Base-by-base conservation (phyloP, 768 basidiomycete genomes). In the Boletellus ananas region DNA sequence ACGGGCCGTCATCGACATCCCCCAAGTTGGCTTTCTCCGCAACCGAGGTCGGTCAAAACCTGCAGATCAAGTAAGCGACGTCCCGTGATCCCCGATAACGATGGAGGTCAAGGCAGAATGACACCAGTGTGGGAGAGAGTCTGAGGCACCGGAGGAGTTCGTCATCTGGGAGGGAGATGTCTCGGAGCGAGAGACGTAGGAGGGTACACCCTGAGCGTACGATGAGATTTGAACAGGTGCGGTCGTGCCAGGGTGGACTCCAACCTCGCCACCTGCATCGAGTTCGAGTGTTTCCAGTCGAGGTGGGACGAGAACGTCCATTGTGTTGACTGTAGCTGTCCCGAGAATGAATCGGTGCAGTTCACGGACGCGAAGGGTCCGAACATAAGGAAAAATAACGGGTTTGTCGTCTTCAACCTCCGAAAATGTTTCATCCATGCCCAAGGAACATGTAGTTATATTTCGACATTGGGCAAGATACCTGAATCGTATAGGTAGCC, bases 71-170 rank as follows among this genome's bases (percentile, higher is more conserved):
- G 11, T 55, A 45, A 14, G 34, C 2, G 1, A 56, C 50, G 9
- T 54, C 23, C 4, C 61, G 58, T 4, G 52, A 56, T 18, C 48
- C 47, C 13, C 52, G 57, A 10, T 34, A 58, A 36, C 54, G 57
- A 31, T 53, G 23, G 23, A 23, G 23, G 6, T 23, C 48, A 36
- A 58, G 53, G 31, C 33, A 20, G 20, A 58, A 43, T 18, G 50
- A 51, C 6, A 27, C 39, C 38, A 60, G 56, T 17, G 40, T 21
- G 25, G 17, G 54, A 21, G 58, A 47, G 31, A 44, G 40, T 12
- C 40, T 34, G 18, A 64, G 58, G 39, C 62, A 58, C 5, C 52
- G 58, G 20, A 60, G 6, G 16, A 62, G 27, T 18, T 56, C 61
- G 13, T 60, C 44, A 18, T 52, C 49, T 7, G 54, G 44, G 33